Evolutionary conservation across 2,329 filamentous ascomycete genomes (phyloP).

Genomic region (Aurifilum marmelostoma): DNA sequence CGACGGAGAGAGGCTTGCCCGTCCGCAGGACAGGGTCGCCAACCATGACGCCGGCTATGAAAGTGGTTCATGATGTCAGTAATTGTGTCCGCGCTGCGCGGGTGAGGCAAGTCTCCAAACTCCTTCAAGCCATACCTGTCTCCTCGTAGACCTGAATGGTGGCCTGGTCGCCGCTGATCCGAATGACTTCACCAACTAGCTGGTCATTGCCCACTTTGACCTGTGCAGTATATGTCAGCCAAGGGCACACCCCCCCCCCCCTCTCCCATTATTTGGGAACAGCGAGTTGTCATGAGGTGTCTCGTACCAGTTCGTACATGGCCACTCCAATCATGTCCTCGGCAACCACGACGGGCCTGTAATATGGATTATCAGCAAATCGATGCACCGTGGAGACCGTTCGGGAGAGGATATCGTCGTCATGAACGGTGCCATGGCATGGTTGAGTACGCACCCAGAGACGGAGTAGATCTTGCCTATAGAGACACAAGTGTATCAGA

Average conservation of each 20-base stretch:
- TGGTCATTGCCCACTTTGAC: constrained; percentile 90
- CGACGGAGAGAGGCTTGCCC: constrained; percentile 94
- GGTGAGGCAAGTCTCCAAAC: constrained; percentile 3
- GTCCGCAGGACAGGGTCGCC: constrained; percentile 91
- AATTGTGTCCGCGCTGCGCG: neutral
- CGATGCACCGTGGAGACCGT: neutral
- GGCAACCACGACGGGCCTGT: constrained; percentile 88
- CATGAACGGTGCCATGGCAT: constrained; percentile 26
- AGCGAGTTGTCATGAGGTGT: neutral
- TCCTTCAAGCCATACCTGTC: constrained; percentile 67
- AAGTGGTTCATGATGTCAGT: constrained; percentile 29
- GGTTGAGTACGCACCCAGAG: constrained; percentile 58
- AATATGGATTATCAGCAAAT: constrained; percentile 40
- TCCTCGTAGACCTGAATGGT: constrained; percentile 99
- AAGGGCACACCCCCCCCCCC: constrained; percentile 23
- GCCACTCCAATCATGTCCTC: constrained; percentile 99
- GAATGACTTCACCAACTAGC: constrained; percentile 96
- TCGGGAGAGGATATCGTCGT: constrained; percentile 3
- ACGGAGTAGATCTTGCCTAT: constrained; percentile 65
- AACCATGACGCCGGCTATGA: constrained; percentile 85
- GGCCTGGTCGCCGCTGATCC: constrained; percentile 92
- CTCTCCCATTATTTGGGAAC: neutral
- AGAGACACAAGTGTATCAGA: constrained; percentile 11
- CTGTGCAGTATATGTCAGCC: constrained; percentile 46
- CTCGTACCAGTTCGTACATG: constrained; percentile 95